Evolutionary conservation across 1,284 basidiomycete genomes (phyloP), one percentile per base, ranked within the genome.

Genomic region (Pascua guehoae): DNA sequence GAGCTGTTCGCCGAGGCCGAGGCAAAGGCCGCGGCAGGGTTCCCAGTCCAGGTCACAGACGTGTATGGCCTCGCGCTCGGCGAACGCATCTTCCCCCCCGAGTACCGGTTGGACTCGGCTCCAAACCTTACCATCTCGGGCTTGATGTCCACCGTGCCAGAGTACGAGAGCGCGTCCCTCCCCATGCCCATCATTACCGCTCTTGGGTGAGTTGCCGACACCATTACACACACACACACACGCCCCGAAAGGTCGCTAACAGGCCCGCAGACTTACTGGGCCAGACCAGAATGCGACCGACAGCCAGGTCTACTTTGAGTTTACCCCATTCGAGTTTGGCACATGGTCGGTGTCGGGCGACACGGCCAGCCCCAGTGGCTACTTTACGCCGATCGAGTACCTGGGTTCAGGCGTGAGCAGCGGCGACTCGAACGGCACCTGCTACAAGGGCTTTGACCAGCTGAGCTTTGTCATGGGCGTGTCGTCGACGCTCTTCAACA

Each of bases 241-340:
- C n/a, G n/a, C n/a, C n/a, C n/a, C n/a, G n/a, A 32, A 32, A 32
- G 24, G 24, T 32, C 7, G 24, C 24, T 32, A 32, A 32, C 24
- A 7, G 4, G 24, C 24, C 4, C 7, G 24, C 24, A 32, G 24
- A 32, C 24, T 32, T 32, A 32, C 24, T 7, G 24, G 24, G 24
- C 24, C 24, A 32, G 24, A 32, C 24, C 24, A 32, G 24, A 32
- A 32, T 32, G 24, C 24, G 24, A 32, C 4, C 24, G 24, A 32
- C 24, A 32, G 24, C 24, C 24, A 32, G 24, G 24, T 32, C 24
- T 32, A 32, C 24, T 32, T 32, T 32, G 24, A 81, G 60, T 79
- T 79, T 54, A 79, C 72, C 1, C 78, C 78, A 0, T 76, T 66
- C 52, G 79, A 81, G 62, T 81, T 79, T 51, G 81, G 81, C 5